These are phyloP conservation scores for Lactuca sativa DNA, from an alignment of 129 eudicot genomes.

Conservation along the genomic window DNA sequence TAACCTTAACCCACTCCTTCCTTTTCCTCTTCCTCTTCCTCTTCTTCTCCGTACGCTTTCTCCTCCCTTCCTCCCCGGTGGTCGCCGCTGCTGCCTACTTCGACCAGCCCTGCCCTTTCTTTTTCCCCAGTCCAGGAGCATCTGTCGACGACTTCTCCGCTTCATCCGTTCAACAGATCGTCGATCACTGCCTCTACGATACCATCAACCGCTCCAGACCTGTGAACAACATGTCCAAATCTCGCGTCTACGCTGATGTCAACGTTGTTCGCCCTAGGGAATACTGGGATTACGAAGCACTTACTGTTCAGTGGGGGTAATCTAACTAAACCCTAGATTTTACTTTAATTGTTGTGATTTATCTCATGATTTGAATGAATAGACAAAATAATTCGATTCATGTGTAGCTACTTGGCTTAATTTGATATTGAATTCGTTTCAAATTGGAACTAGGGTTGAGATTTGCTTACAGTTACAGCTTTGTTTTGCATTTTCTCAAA, in stretches of 20 bases:
- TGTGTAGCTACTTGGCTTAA: conserved; percentile 12
- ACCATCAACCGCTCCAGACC: conserved; percentile 33
- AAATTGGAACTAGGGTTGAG: conserved; percentile 23
- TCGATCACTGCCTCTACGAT: conserved; percentile 21
- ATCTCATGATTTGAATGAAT: not conserved
- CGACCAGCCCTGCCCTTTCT: conserved; percentile 26
- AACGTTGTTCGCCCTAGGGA: conserved; percentile 90
- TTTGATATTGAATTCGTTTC: conserved; percentile 8
- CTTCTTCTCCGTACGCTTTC: conserved; percentile 14
- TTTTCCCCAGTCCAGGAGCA: conserved; percentile 20
- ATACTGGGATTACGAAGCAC: conserved; percentile 96
- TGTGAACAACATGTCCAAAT: conserved; percentile 67
- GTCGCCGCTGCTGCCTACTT: conserved; percentile 22
- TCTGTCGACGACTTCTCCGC: conserved; percentile 18
- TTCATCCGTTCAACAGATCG: conserved; percentile 22
- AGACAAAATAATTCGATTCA: not conserved
- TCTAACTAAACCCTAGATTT: conserved; percentile 21
- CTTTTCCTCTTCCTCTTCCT: conserved; percentile 6
- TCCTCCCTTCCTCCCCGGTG: conserved; percentile 36
- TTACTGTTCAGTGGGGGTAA: conserved; percentile 98
- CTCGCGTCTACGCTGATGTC: conserved; percentile 80
- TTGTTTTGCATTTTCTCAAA: conserved; percentile 1
- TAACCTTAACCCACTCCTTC: conserved; percentile 21
- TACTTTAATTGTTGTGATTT: not conserved
- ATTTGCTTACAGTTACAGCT: not conserved